phyloP scores from a whole-genome alignment of 140 eudicot species.

The Flaveria floridana region DNA sequence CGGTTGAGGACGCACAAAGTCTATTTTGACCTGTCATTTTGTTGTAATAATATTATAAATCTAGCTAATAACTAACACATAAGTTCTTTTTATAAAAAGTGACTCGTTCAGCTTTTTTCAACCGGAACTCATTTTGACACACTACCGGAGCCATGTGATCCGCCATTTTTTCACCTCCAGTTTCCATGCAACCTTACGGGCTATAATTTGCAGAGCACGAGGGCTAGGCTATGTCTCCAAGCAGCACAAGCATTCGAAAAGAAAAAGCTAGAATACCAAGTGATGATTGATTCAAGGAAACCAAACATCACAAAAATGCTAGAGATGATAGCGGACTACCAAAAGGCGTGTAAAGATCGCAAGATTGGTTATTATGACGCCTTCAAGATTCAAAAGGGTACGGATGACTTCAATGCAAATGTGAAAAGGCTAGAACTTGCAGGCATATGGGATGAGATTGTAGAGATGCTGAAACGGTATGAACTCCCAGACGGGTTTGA shows the following conservation, averaged over 20 bases:
- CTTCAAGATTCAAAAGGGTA: constrained; percentile 73
- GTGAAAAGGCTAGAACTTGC: constrained; percentile 74
- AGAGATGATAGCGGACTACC: constrained; percentile 44
- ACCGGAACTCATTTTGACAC: background rate
- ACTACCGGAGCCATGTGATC: too few relatives aligned
- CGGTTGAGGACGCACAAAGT: too few relatives aligned
- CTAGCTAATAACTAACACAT: too few relatives aligned
- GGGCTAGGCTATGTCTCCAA: constrained; percentile 71
- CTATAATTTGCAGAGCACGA: constrained; percentile 47
- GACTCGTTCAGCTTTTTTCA: too few relatives aligned
- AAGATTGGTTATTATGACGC: constrained; percentile 73
- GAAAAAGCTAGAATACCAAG: constrained; percentile 54
- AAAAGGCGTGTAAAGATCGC: constrained; percentile 46
- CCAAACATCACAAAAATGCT: constrained; percentile 37
- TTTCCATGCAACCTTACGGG: too few relatives aligned
- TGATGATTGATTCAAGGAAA: constrained; percentile 48
- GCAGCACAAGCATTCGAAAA: constrained; percentile 86
- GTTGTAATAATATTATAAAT: background rate
- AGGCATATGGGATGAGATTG: constrained; percentile 87
- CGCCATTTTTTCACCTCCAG: too few relatives aligned
- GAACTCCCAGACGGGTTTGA: constrained; percentile 92
- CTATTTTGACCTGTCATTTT: background rate
- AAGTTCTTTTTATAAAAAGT: too few relatives aligned
- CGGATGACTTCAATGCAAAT: constrained; percentile 63
- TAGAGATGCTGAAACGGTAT: constrained; percentile 74